Conservation (phyloP, 768 basidiomycete genomes). For the Trametes punicea region DNA sequence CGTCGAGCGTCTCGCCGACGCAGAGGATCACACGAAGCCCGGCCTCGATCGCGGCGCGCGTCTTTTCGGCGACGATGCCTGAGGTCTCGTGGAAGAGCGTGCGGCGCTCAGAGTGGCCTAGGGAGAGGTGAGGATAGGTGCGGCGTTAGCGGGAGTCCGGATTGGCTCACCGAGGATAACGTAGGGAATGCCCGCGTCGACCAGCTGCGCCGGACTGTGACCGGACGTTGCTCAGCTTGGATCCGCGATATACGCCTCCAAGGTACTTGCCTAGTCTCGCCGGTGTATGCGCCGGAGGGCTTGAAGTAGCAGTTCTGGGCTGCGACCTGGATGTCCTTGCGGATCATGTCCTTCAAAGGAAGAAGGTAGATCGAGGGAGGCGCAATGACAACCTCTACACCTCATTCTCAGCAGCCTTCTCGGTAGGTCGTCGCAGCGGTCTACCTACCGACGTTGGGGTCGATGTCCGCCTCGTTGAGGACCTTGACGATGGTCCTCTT, state of each 20-base stretch:
- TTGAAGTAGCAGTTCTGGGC: conserved; percentile 93
- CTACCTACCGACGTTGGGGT: conserved; percentile 67
- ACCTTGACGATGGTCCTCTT: conserved; percentile 62
- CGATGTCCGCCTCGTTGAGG: conserved; percentile 78
- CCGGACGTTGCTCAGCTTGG: background rate
- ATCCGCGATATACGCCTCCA: too few relatives aligned
- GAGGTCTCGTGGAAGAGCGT: conserved; percentile 89
- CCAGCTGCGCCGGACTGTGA: conserved; percentile 73
- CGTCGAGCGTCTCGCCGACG: conserved; percentile 88
- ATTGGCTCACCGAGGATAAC: conserved; percentile 73
- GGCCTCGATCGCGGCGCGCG: conserved; percentile 72
- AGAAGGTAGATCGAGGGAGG: conserved; percentile 89
- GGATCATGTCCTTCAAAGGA: conserved; percentile 56
- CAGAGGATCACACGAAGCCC: conserved; percentile 89
- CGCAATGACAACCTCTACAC: conserved; percentile 86
- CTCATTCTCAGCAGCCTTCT: background rate
- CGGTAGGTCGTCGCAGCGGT: background rate
- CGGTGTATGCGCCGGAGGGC: conserved; percentile 83
- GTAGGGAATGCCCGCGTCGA: conserved; percentile 82
- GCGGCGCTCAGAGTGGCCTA: conserved; percentile 95
- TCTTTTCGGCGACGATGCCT: conserved; percentile 80
- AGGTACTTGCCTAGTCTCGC: conserved; percentile 79
- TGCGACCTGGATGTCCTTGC: conserved; percentile 69
- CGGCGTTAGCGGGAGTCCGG: background rate
- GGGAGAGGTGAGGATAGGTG: background rate